Percentiles rank a stretch among this genome's conserved stretches.
phyloP scores from a whole-genome alignment of 1,139 yeast species.

The Candida sp. region DNA sequence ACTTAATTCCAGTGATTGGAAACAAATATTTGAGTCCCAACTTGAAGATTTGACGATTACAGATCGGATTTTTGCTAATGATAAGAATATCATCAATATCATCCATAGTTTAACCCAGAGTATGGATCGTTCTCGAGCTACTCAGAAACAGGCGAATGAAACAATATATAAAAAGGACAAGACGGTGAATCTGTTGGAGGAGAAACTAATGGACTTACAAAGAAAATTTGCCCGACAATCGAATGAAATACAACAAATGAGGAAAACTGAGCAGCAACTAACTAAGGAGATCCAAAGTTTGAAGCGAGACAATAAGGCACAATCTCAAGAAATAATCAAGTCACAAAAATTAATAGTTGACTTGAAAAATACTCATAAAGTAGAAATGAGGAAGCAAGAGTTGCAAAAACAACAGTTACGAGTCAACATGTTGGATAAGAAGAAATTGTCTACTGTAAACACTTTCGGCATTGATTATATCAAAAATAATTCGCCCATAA shows the following conservation, averaged over 20 bases:
- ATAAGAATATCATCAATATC: slow-evolving; percentile 39
- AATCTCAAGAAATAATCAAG: slow-evolving; percentile 25
- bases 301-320: slow-evolving; percentile 22
- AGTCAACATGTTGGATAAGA: slow-evolving; percentile 35
- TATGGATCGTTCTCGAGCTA: slow-evolving; percentile 35
- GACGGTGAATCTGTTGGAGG: slow-evolving; percentile 22
- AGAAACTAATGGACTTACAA: slow-evolving; percentile 19
- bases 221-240: slow-evolving; percentile 13
- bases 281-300: slow-evolving; percentile 18
- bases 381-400: slow-evolving; percentile 38
- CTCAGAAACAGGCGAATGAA: slow-evolving; percentile 30
- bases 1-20: slow-evolving; percentile 36
- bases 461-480: slow-evolving; percentile 30
- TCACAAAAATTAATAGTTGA: slow-evolving; percentile 28
- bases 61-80: slow-evolving; percentile 36
- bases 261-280: slow-evolving; percentile 10
- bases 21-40: slow-evolving; percentile 20
- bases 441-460: slow-evolving; percentile 29
- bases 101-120: slow-evolving; percentile 38
- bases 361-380: slow-evolving; percentile 33
- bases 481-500: slow-evolving; percentile 31
- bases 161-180: slow-evolving; percentile 27
- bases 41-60: slow-evolving; percentile 18
- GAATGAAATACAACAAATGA: slow-evolving; percentile 13
- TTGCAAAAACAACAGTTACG: slow-evolving; percentile 29